Evolutionary conservation across 441 rosid species (phyloP), one percentile per base, ranked within the genome.

Genomic region (Erysimum cheiri): DNA sequence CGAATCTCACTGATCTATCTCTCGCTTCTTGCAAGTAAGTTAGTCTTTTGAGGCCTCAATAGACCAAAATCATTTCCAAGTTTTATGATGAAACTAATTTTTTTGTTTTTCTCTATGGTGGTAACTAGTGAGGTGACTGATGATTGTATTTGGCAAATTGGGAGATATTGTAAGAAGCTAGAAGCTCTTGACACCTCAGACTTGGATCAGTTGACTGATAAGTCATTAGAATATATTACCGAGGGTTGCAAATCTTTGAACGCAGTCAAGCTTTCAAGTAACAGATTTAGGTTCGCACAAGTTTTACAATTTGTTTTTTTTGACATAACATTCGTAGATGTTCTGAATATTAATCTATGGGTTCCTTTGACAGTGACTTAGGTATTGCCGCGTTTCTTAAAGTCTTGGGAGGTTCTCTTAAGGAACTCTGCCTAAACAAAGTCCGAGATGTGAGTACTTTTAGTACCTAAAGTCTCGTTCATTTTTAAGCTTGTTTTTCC

Each of bases 341-440:
- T 49, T 64, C 14, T 59, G 33, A 59, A 33, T 32, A 39, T 31
- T n/a, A 26, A 32, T 49, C 3, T 64, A 13, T 59, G 52, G 47
- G 68, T 67, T 40, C 37, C 28, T 62, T 49, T 73, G 39, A 66
- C 60, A 86, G 90, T 60, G 90, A 86, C 43, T 82, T 67, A 81
- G 86, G 80, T 61, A 28, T 86, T 70, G 83, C 90, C 2, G 83
- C 84, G 37, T 84, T 78, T 77, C 81, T 84, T 59, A 83, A 82
- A 74, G 82, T 70, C 57, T 70, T 67, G 3, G 87, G 88, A 61
- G 36, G 67, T 62, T 74, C 78, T 58, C 72, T 84, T 28, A 56
- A 29, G 61, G 68, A 73, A 36, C 84, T 84, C 64, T 77, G 81
- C 64, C 71, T 86, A 55, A 77, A 79, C 55, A 61, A 74, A 13